Percentiles rank a stretch among this genome's conserved stretches.
phyloP scores from a whole-genome alignment of 2,329 filamentous ascomycete genomes.

The Gaeumannomyces sp. region DNA sequence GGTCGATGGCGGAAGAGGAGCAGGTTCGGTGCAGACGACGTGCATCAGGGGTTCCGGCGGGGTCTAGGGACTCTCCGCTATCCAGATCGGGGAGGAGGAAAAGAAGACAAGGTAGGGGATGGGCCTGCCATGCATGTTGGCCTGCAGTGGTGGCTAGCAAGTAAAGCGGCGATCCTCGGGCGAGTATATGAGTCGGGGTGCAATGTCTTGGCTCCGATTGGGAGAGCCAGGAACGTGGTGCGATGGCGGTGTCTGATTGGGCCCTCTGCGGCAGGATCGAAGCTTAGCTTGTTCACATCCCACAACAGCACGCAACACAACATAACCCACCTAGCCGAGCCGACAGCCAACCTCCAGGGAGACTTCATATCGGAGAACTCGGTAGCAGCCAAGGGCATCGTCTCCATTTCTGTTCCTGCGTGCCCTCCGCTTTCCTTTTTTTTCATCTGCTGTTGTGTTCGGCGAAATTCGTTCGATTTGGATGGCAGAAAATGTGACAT shows the following conservation, averaged over 20 bases:
- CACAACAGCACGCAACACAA: neutral
- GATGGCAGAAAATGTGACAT: too few relatives aligned
- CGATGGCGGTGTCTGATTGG: neutral
- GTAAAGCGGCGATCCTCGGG: neutral
- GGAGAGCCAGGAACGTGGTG: neutral
- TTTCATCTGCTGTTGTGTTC: too few relatives aligned
- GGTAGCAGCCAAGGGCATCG: too few relatives aligned
- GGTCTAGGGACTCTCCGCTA: neutral
- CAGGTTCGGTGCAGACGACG: neutral
- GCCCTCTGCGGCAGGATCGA: neutral
- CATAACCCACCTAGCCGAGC: neutral
- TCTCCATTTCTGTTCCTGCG: too few relatives aligned
- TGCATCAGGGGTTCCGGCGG: neutral
- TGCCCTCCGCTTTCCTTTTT: too few relatives aligned
- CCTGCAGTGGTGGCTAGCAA: neutral
- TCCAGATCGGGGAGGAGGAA: neutral
- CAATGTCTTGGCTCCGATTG: neutral
- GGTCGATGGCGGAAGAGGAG: neutral
- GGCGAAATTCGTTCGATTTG: too few relatives aligned
- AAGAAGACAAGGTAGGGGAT: neutral
- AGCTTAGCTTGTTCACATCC: neutral
- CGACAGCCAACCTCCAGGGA: too few relatives aligned
- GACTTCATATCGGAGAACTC: too few relatives aligned
- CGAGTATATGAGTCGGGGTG: too few relatives aligned
- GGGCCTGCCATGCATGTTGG: neutral